Evolutionary conservation across 805 yeast genomes (phyloP).

Genomic region (Priceomyces castillae): DNA sequence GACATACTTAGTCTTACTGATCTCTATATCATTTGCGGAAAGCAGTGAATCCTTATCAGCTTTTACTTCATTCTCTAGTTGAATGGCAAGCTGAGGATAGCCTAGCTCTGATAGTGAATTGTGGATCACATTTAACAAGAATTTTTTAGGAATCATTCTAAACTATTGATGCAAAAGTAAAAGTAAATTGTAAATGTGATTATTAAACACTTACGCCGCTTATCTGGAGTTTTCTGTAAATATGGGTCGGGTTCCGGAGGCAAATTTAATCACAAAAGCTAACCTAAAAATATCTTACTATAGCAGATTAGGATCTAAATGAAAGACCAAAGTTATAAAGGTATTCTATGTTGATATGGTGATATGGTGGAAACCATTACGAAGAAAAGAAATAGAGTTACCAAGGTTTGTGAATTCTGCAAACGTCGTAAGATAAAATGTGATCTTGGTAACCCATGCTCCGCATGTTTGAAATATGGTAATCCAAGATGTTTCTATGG

Average conservation of each 20-base stretch:
- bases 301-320: neutral
- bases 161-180: neutral
- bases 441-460: constrained; percentile 36
- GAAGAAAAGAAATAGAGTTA: constrained; percentile 27
- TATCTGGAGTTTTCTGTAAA: neutral
- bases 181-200: too few relatives aligned
- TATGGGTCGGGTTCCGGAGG: too few relatives aligned
- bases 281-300: neutral
- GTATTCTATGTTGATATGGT: too few relatives aligned
- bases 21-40: constrained; percentile 3
- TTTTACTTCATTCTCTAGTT: constrained; percentile 12
- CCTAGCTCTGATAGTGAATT: constrained; percentile 31
- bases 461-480: constrained; percentile 30
- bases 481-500: constrained; percentile 24
- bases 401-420: constrained; percentile 37
- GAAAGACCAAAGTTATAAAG: too few relatives aligned
- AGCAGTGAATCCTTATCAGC: constrained; percentile 6
- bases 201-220: too few relatives aligned
- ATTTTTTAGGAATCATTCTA: constrained; percentile 21
- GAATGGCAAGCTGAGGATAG: constrained; percentile 22
- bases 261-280: too few relatives aligned
- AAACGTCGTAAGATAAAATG: constrained; percentile 37
- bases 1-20: constrained; percentile 6
- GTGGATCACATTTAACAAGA: constrained; percentile 29
- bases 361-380: too few relatives aligned